A percentile compares a stretch with the other conserved stretches of the same genome.
Evolutionary conservation across 805 yeast species (phyloP).

Genomic region (Pichia cabralensis): DNA sequence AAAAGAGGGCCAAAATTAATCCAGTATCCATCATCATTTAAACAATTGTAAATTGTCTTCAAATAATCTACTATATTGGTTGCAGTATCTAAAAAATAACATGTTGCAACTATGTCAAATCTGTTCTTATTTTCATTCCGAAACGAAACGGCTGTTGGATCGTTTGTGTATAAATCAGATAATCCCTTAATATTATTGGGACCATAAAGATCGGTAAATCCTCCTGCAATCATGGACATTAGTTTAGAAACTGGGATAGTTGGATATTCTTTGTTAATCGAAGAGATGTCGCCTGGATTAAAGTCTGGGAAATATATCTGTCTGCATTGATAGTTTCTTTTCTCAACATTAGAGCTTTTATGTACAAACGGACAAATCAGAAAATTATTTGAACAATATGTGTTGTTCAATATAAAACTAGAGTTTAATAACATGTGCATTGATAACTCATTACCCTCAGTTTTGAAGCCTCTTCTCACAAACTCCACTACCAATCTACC

Average conservation of each 20-base stretch:
- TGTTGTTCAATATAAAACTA: conserved; percentile 41
- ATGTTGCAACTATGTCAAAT: conserved; percentile 41
- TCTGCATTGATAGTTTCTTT: conserved; percentile 38
- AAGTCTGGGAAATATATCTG: conserved; percentile 46
- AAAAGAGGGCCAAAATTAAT: conserved; percentile 58
- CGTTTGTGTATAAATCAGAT: conserved; percentile 29
- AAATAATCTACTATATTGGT: conserved; percentile 49
- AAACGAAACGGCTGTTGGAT: conserved; percentile 31
- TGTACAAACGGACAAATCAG: conserved; percentile 48
- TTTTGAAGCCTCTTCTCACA: conserved; percentile 43
- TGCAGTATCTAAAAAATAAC: conserved; percentile 59
- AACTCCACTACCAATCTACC: conserved; percentile 51
- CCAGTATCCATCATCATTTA: conserved; percentile 43
- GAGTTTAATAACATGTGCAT: conserved; percentile 55
- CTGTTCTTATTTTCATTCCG: conserved; percentile 28
- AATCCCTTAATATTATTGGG: conserved; percentile 28
- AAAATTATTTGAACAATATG: conserved; percentile 30
- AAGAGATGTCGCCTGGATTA: conserved; percentile 31
- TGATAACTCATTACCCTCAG: conserved; percentile 61
- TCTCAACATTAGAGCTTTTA: conserved; percentile 35
- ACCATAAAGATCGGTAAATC: conserved; percentile 60
- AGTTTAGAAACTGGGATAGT: conserved; percentile 35
- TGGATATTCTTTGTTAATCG: conserved; percentile 27
- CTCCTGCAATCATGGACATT: conserved; percentile 68
- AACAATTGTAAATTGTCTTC: conserved; percentile 34